phyloP scores from a whole-genome alignment of 352 stramenopile genomes.

The Phytophthora tentaculata region DNA sequence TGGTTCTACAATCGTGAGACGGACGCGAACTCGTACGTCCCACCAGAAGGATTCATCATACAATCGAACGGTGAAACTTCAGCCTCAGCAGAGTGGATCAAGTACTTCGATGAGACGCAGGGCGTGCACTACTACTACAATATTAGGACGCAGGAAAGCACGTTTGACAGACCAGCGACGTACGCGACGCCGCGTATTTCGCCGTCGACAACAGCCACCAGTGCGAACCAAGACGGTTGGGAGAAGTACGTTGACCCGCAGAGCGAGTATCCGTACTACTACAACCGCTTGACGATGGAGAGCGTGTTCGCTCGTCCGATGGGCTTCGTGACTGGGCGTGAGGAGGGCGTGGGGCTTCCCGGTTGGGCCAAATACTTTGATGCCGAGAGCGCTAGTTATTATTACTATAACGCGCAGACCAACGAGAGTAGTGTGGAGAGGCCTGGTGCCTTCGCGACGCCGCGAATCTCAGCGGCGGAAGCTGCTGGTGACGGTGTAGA shows the following conservation, averaged over 20 bases:
- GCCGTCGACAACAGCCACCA: constrained; percentile 8
- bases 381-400: constrained; percentile 54
- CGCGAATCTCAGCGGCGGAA: constrained; percentile 33
- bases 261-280: constrained; percentile 76
- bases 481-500: constrained; percentile 15
- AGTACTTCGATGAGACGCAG: constrained; percentile 71
- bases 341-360: constrained; percentile 4
- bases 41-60: constrained; percentile 37
- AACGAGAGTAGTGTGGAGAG: constrained; percentile 53
- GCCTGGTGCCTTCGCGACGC: constrained; percentile 50
- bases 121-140: constrained; percentile 71
- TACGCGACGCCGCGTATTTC: constrained; percentile 40
- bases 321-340: constrained; percentile 34
- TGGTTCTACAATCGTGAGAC: constrained; percentile 86
- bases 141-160: constrained; percentile 40
- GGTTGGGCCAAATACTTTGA: constrained; percentile 71
- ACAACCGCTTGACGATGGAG: constrained; percentile 74
- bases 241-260: constrained; percentile 56
- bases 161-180: constrained; percentile 32
- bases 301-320: constrained; percentile 62
- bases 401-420: constrained; percentile 69
- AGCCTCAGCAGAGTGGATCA: constrained; percentile 47
- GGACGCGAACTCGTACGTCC: constrained; percentile 58
- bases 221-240: constrained; percentile 37
- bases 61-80: neutral